A percentile compares a stretch with the other conserved stretches of the same genome.
Evolutionary conservation across 176 grass and related monocot species (phyloP).

Genomic region (Hordeum marinum): DNA sequence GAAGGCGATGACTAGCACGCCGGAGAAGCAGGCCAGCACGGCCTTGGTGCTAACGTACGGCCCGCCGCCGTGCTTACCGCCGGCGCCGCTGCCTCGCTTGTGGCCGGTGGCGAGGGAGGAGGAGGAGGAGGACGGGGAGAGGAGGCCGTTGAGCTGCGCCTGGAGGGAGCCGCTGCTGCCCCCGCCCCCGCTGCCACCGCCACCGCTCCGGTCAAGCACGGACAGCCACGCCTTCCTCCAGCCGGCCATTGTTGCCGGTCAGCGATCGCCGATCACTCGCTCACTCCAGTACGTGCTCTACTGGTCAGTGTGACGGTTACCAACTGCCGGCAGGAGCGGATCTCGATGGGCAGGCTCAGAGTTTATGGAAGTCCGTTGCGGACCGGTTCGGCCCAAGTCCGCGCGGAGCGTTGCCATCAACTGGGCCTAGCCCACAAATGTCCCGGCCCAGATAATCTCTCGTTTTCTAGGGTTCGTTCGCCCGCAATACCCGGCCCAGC

Average conservation of each 20-base stretch:
- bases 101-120: not conserved
- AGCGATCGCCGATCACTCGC: constrained; percentile 2
- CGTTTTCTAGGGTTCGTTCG: constrained; percentile 12
- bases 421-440: not conserved
- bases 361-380: not conserved
- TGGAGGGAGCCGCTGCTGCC: constrained; percentile 22
- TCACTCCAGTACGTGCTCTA: not conserved
- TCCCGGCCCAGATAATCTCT: not conserved
- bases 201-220: not conserved
- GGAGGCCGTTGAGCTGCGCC: constrained; percentile 15
- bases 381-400: not conserved
- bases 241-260: constrained; percentile 3
- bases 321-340: constrained; percentile 2
- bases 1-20: constrained; percentile 30
- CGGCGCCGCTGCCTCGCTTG: not conserved
- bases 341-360: not conserved
- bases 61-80: constrained; percentile 2
- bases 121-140: constrained; percentile 11
- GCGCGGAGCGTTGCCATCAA: not conserved
- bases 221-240: constrained; percentile 42
- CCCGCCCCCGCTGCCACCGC: not conserved
- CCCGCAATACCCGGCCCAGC: not conserved
- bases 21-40: constrained; percentile 5
- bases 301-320: not conserved
- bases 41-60: constrained; percentile 14